phyloP scores from a whole-genome alignment of 108 stramenopile species.

The Skeletonema menzelii region DNA sequence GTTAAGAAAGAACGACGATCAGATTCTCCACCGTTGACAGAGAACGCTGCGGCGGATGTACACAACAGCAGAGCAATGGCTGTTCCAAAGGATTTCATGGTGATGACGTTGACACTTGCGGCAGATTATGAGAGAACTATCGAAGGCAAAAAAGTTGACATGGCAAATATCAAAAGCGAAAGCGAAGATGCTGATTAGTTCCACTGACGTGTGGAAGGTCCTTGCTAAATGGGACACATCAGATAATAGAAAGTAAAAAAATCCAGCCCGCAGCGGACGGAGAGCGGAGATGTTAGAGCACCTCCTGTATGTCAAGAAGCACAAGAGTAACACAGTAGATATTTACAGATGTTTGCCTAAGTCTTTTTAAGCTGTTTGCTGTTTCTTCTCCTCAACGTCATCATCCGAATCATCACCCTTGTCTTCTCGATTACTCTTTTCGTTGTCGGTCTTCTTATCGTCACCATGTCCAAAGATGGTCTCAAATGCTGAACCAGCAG shows the following conservation, averaged over 20 bases:
- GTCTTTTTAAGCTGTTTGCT: slow-evolving; percentile 19
- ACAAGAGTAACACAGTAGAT: not conserved
- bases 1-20: slow-evolving; percentile 36
- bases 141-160: not conserved
- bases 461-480: slow-evolving; percentile 66
- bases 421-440: slow-evolving; percentile 17
- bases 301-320: no score
- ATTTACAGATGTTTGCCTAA: not conserved
- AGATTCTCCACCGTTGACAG: not conserved
- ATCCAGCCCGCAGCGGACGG: no score
- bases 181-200: not conserved
- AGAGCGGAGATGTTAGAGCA: no score
- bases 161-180: not conserved
- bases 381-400: slow-evolving; percentile 42
- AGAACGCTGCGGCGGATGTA: not conserved
- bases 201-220: not conserved
- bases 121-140: not conserved
- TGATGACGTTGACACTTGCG: not conserved
- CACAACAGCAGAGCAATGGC: not conserved
- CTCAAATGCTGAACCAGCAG: slow-evolving; percentile 74
- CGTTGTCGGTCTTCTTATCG: slow-evolving; percentile 27
- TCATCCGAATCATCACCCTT: slow-evolving; percentile 29
- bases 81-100: not conserved
- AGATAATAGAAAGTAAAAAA: no score
- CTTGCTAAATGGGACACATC: not conserved